These are phyloP conservation scores for Cyberlindnera amylophila DNA, from an alignment of 805 yeast species.

Conservation along the genomic window DNA sequence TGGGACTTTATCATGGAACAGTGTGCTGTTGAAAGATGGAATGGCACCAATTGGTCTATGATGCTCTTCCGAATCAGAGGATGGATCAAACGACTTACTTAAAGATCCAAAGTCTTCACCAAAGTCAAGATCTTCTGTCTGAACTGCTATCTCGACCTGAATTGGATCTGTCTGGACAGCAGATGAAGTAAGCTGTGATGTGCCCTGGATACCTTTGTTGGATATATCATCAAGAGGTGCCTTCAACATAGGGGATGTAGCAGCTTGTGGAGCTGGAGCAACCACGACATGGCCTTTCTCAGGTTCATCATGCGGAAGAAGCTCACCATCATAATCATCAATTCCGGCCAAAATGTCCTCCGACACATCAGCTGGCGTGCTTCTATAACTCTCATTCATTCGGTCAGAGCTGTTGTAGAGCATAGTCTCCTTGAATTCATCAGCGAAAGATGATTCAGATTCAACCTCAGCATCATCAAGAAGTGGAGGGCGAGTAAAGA, in stretches of 20 bases:
- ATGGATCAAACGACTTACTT: not conserved
- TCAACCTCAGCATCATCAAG: slow-evolving; percentile 4
- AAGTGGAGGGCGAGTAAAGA: slow-evolving; percentile 8
- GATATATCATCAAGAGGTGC: not conserved
- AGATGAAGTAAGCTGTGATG: not conserved
- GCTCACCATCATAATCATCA: not conserved
- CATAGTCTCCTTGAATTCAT: slow-evolving; percentile 19
- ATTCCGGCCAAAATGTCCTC: not conserved
- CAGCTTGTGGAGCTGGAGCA: slow-evolving; percentile 1
- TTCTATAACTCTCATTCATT: slow-evolving; percentile 15
- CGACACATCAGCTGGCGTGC: not conserved
- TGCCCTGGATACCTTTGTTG: too few relatives aligned
- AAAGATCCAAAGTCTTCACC: not conserved
- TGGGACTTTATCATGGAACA: slow-evolving; percentile 26
- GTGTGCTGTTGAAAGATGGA: slow-evolving; percentile 22
- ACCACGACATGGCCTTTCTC: not conserved
- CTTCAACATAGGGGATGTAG: too few relatives aligned
- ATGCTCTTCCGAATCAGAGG: not conserved
- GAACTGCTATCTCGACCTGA: slow-evolving; percentile 10
- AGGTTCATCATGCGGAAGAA: too few relatives aligned
- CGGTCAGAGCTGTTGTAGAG: slow-evolving; percentile 17
- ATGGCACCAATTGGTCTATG: slow-evolving; percentile 8
- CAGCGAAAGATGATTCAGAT: slow-evolving; percentile 15
- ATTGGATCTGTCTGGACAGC: not conserved
- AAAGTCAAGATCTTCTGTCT: slow-evolving; percentile 9